phyloP scores from a whole-genome alignment of 352 stramenopile genomes.

The Globisporangium paroecandrum region DNA sequence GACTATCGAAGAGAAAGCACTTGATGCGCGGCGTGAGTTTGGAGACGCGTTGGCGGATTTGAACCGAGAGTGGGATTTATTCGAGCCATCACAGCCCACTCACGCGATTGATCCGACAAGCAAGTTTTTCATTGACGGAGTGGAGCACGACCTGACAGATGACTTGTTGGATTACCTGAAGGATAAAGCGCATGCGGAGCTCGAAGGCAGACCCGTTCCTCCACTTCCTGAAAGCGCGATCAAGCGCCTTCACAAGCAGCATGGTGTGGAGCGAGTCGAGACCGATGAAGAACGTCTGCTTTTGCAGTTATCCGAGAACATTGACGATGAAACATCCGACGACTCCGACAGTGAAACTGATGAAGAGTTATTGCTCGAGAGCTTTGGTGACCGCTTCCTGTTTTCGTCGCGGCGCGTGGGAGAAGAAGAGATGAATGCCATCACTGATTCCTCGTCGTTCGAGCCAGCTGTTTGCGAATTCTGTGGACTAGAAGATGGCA shows the following conservation, averaged over 20 bases:
- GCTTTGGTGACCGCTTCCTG: constrained; percentile 53
- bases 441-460: background rate
- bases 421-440: background rate
- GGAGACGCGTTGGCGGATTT: constrained; percentile 61
- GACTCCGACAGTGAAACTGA: constrained; percentile 37
- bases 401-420: background rate
- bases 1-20: constrained; percentile 62
- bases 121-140: constrained; percentile 71
- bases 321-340: constrained; percentile 28
- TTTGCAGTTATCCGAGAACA: constrained; percentile 3
- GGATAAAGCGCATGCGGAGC: constrained; percentile 56
- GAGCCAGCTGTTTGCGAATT: constrained; percentile 37
- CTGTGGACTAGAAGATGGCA: constrained; percentile 58
- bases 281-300: constrained; percentile 6
- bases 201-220: constrained; percentile 47
- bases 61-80: constrained; percentile 55
- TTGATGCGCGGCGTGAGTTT: constrained; percentile 45
- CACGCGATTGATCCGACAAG: constrained; percentile 56
- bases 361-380: constrained; percentile 50
- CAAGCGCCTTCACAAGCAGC: constrained; percentile 24
- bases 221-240: constrained; percentile 37
- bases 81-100: constrained; percentile 36
- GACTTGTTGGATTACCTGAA: constrained; percentile 67
- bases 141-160: constrained; percentile 67
- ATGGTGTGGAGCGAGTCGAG: background rate